Conservation (phyloP, 2,329 filamentous ascomycete genomes). For the Plectosphaerella sp. region DNA sequence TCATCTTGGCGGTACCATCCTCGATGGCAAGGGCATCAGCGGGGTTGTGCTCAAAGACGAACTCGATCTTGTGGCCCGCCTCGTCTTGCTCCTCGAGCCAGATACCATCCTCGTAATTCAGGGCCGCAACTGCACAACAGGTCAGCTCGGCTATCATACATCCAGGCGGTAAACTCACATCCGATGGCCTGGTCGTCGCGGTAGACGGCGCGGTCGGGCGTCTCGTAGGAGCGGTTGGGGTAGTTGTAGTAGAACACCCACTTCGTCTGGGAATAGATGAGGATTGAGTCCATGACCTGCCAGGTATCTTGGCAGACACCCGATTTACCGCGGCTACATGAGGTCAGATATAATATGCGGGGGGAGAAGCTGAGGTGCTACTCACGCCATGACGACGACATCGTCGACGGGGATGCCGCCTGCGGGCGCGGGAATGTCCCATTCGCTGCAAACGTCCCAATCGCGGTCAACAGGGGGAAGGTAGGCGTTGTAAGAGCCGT, state of each 20-base stretch:
- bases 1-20: slow-evolving; percentile 15
- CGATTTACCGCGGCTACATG: neutral
- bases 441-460: neutral
- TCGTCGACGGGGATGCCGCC: neutral
- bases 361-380: neutral
- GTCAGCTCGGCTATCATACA: neutral
- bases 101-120: slow-evolving; percentile 2
- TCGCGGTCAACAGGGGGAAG: neutral
- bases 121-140: neutral
- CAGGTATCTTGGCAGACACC: slow-evolving; percentile 1
- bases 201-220: slow-evolving; percentile 3
- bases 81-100: slow-evolving; percentile 6
- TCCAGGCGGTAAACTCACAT: neutral
- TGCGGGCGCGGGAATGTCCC: neutral
- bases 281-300: slow-evolving; percentile 4
- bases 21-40: neutral
- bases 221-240: neutral
- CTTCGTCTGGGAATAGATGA: slow-evolving; percentile 1
- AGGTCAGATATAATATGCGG: neutral
- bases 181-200: slow-evolving; percentile 2
- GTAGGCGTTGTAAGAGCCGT: neutral
- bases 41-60: neutral
- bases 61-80: neutral
- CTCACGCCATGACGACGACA: slow-evolving; percentile 2
- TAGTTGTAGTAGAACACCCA: slow-evolving; percentile 7